Evolutionary conservation across 257 asterid genomes (phyloP).

Genomic region (Nicotiana obtusifolia): DNA sequence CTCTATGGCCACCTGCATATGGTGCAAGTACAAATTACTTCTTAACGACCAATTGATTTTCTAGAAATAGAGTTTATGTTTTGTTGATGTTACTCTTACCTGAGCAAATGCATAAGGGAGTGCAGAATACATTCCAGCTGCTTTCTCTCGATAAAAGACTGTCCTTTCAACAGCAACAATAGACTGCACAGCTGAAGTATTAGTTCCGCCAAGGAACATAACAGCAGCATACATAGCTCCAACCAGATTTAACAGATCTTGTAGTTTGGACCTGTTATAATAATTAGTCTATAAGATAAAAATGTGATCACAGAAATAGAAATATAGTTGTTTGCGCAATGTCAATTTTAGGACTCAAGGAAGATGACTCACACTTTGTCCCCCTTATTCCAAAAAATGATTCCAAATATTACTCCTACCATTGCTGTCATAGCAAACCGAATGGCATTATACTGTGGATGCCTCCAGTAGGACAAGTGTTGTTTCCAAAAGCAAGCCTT

Average conservation of each 20-base stretch:
- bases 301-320: not conserved
- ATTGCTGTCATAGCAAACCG: slow-evolving; percentile 60
- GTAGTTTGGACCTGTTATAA: slow-evolving; percentile 52
- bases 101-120: slow-evolving; percentile 77
- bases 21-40: not conserved
- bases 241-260: slow-evolving; percentile 55
- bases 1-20: slow-evolving; percentile 64
- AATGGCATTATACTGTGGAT: slow-evolving; percentile 59
- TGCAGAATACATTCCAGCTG: slow-evolving; percentile 79
- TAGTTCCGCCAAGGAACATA: slow-evolving; percentile 81
- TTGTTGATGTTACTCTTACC: slow-evolving; percentile 14
- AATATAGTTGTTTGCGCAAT: not conserved
- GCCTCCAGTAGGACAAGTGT: slow-evolving; percentile 65
- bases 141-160: slow-evolving; percentile 80
- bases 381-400: slow-evolving; percentile 71
- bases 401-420: slow-evolving; percentile 62
- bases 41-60: not conserved
- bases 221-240: slow-evolving; percentile 83
- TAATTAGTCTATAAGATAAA: not conserved
- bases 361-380: slow-evolving; percentile 40
- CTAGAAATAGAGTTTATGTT: not conserved
- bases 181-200: slow-evolving; percentile 64
- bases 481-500: slow-evolving; percentile 86
- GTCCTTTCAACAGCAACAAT: slow-evolving; percentile 79
- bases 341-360: not conserved